Evolutionary conservation across 139 green algal species (phyloP).

Genomic region (Trebouxia sp.): DNA sequence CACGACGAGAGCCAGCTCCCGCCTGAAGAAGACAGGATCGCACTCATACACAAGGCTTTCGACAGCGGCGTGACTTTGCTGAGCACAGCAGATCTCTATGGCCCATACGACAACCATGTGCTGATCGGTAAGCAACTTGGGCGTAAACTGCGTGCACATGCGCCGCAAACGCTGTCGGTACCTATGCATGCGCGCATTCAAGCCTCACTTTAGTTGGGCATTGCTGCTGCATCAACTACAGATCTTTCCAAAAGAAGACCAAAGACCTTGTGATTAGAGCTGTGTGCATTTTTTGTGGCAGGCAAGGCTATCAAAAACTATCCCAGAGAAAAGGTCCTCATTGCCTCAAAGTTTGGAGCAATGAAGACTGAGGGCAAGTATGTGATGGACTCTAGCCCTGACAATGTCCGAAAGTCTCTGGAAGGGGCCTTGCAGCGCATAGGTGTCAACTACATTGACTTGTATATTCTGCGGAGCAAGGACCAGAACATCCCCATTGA

Average conservation of each 20-base stretch:
- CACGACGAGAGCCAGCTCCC: not conserved
- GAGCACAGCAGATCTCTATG: not conserved
- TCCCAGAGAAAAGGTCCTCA: conserved; percentile 12
- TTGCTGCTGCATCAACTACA: not conserved
- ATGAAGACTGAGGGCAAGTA: conserved; percentile 1
- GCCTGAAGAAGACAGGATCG: not conserved
- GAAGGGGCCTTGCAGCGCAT: not conserved
- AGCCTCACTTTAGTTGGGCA: no score
- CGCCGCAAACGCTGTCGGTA: not conserved
- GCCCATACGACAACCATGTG: not conserved
- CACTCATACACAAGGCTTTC: not conserved
- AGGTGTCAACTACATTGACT: not conserved
- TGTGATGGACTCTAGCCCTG: not conserved
- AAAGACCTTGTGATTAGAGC: not conserved
- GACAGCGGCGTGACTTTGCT: not conserved
- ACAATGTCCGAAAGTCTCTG: not conserved
- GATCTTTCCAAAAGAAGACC: not conserved
- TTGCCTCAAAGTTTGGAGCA: not conserved
- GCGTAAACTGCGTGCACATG: no score
- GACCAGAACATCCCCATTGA: conserved; percentile 10
- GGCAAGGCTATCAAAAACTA: conserved; percentile 10
- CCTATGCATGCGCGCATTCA: not conserved
- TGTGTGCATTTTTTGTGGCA: not conserved
- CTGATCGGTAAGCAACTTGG: not conserved
- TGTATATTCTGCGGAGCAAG: not conserved